Evolutionary conservation across 1,284 basidiomycete genomes (phyloP), one percentile per base, ranked within the genome.

Genomic region (Sphaerobolus stellatus): DNA sequence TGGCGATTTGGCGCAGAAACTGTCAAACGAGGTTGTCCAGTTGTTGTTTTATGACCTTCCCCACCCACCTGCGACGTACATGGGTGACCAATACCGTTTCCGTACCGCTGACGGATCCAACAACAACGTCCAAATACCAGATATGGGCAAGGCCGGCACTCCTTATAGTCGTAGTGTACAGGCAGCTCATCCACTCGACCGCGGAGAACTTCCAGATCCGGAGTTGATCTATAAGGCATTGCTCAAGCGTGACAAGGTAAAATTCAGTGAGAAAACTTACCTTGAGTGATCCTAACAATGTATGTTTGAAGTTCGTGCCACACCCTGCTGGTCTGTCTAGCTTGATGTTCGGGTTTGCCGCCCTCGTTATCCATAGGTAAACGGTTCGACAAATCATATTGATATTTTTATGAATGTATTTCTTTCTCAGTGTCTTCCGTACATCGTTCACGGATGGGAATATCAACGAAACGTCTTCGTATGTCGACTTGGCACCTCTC

Each of bases 401-500:
- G 30, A 18, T 27, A 25, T 54, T 44, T 7, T 46, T 56, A 22
- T 30, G 48, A 30, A 36, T 40, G 28, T 16, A 34, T 29, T 30
- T 48, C 30, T 50, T 48, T 52, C 44, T 30, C 54, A 86, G 84
- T 30, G 81, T 88, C 46, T 90, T 89, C 77, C 86, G 86, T 43
- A 89, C 86, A 0, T 82, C 81, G 5, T 86, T 89, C 67, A 67
- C 65, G 1, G 73, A 88, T 54, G 75, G 78, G 27, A 79, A 76
- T 61, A 86, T 90, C 65, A 95, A 95, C 70, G 81, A 92, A 64
- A 92, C 92, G 6, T 90, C 89, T 0, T 89, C 89, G 11, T 95
- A 95, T 64, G 84, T 94, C 58, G 93, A 95, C 63, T 79, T 95
- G 2, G 80, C 83, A 7, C 90, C 89, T 0, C 70, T 93, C 25